phyloP scores from a whole-genome alignment of 83 land plant species.

The Diphasiastrum complanatum region DNA sequence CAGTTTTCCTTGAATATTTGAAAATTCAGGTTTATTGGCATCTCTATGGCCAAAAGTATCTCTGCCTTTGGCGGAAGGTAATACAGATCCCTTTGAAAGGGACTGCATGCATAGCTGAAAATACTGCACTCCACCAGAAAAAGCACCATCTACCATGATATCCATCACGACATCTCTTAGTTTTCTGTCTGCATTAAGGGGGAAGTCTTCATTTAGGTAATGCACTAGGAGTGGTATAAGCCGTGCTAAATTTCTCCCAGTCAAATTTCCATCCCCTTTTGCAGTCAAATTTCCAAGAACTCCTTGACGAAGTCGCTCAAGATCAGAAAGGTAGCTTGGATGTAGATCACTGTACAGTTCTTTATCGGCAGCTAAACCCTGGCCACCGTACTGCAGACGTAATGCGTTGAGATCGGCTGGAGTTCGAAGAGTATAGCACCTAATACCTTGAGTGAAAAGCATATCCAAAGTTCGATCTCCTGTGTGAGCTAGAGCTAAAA shows the following conservation, averaged over 20 bases:
- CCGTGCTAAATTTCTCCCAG: slow-evolving; percentile 34
- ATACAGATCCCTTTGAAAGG: slow-evolving; percentile 15
- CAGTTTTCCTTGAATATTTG: slow-evolving; percentile 8
- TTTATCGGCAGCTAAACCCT: slow-evolving; percentile 37
- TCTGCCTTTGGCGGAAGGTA: too few relatives aligned
- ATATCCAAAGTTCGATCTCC: slow-evolving; percentile 47
- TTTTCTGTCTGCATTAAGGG: slow-evolving; percentile 43
- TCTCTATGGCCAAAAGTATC: too few relatives aligned
- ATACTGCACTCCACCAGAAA: slow-evolving; percentile 44
- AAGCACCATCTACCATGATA: slow-evolving; percentile 42
- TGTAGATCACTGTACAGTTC: slow-evolving; percentile 37
- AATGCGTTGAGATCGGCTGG: slow-evolving; percentile 43
- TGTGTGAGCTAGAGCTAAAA: slow-evolving; percentile 39
- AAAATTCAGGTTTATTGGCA: too few relatives aligned
- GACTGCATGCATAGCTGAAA: slow-evolving; percentile 37
- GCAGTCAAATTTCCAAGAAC: slow-evolving; percentile 39
- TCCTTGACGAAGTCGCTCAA: slow-evolving; percentile 25
- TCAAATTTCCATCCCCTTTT: slow-evolving; percentile 39
- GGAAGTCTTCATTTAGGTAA: slow-evolving; percentile 48
- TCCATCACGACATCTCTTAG: slow-evolving; percentile 42
- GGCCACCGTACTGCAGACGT: slow-evolving; percentile 32
- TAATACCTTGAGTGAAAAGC: slow-evolving; percentile 39
- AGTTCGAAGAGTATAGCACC: slow-evolving; percentile 42
- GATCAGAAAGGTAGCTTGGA: slow-evolving; percentile 35
- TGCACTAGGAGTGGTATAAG: slow-evolving; percentile 46